Evolutionary conservation across 2,329 filamentous ascomycete species (phyloP), one percentile per base, ranked within the genome.

Genomic region (Fusarium goolgardi): DNA sequence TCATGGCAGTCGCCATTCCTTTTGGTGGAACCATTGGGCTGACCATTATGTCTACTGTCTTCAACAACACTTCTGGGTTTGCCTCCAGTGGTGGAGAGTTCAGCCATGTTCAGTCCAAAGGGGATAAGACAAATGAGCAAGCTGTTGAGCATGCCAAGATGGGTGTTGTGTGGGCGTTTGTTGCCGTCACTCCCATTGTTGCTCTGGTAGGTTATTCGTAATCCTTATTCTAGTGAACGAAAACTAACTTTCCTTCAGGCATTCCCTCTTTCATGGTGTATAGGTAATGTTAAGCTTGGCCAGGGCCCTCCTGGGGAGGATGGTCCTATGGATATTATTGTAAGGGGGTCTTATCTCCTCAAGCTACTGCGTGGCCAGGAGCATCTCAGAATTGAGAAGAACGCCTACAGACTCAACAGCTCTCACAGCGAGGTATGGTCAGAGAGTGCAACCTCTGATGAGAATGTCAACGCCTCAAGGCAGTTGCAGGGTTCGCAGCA

Each of bases 31-130:
- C 88, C 0, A 76, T 91, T 4, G 85, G 85, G 0, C 80, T 91
- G 45, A 90, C 89, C 1, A 83, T 91, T 70, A 91, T 91, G 89
- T 84, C 88, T 16, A 83, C 85, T 11, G 88, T 91, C 2, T 91
- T 91, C 75, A 90, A 90, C 72, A 91, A 91, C 64, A 78, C 75
- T 6, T 76, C 76, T 8, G 77, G 75, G 2, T 60, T 79, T 13
- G 65, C 71, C 27, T 69, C 69, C 1, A 62, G 60, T 16, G 44
- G 72, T 16, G 54, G 59, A 25, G 68, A 74, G 49, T 77, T 77
- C 41, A 71, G 66, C 3, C 55, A 67, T 11, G 59, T 73, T 16
- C 67, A 72, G 16, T 62, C 69, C 18, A 37, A 59, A 4, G 54
- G 71, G 1, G 60, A 41, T 11, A 56, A 47, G 11, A 23, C 40